Base-by-base conservation (phyloP, 2,329 filamentous ascomycete species). In the Plectosphaerella plurivora region DNA sequence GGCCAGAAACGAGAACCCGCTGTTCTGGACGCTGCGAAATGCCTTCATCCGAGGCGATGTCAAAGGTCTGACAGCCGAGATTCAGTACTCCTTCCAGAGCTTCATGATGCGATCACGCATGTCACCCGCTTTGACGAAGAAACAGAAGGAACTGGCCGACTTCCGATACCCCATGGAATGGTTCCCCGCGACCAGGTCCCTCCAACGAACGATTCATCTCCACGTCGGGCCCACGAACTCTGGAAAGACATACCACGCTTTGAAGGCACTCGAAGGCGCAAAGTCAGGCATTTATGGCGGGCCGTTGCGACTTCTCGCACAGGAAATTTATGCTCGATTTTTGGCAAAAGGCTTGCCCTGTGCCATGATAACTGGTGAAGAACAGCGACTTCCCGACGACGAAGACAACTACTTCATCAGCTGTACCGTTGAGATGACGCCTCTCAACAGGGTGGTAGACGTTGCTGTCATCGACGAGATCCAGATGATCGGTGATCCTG, bases 401-500 rank as follows among this genome's bases (percentile, higher is more conserved):
- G 71, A 73, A 1, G 74, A 84, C 49, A 70, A 71, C 4, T 78
- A 77, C 55, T 86, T 96, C 63, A 81, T 79, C 53, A 93, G 91
- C 64, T 97, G 94, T 65, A 99, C 94, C 0, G 94, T 99, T 3
- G 94, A 99, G 68, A 99, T 99, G 81, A 71, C 79, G 8, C 80
- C 80, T 2, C 64, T 77, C n/a, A 78, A 73, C 60, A 59, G 70
- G 4, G 66, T 68, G 2, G 83, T 89, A 28, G 93, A 97, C 42
- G 92, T 99, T 36, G 93, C 91, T 1, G 93, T 99, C 59, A 93
- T 99, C 57, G 94, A 99, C 65, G 94, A 99, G 73, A 97, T 99
- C 53, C 94, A 99, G 70, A 97, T 99, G 94, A 90, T 99, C 59
- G 86, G 83, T 15, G 86, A 91, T 62, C 56, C 67, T 0, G 83